Base-by-base conservation (phyloP, 257 asterid species). In the Solanum bulbocastanum region DNA sequence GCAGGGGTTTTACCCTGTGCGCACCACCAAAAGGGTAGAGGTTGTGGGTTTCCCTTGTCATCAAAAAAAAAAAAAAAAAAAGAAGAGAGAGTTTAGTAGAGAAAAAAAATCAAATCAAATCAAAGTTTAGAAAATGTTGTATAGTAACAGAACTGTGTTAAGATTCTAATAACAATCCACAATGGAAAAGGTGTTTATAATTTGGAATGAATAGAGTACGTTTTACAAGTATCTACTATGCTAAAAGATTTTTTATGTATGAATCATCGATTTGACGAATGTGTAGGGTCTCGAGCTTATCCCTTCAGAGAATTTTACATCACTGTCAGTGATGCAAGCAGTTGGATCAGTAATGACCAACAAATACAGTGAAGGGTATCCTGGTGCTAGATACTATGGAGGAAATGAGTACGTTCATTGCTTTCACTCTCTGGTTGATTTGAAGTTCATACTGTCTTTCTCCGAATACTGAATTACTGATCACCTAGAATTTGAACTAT, bases 291-390 rank as follows among this genome's bases (percentile, higher is more conserved):
- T 96, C 87, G 99, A 96, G 87, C 98, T 96, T 85, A 96, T 96
- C 86, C 99, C 98, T 36, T 96, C 99, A 0, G 99, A 96, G 89
- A 96, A 96, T 89, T 96, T 96, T 89, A 96, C 99, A 3, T 96
- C 99, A n/a, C 82, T 89, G 75, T 96, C 99, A 2, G 98, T 96
- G 90, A 95, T 96, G 98, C 96, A 96, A 95, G 99, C 99, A 1
- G 98, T 96, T 92, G 99, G 99, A 88, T 96, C 99, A 60, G 95
- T 96, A 71, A 96, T 96, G 99, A 96, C 98, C 25, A 96, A 96
- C 88, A 96, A 96, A 87, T 96, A 96, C 90, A 96, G 99, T 88
- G 99, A 96, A 91, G 98, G 99, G 30, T 96, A 95, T 90, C 99
- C 99, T 89, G 99, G 98, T 40, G 99, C 99, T 16, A 93, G 98